Evolutionary conservation across 2,329 filamentous ascomycete species (phyloP), one percentile per base, ranked within the genome.

Genomic region (Rachicladosporium sp.): DNA sequence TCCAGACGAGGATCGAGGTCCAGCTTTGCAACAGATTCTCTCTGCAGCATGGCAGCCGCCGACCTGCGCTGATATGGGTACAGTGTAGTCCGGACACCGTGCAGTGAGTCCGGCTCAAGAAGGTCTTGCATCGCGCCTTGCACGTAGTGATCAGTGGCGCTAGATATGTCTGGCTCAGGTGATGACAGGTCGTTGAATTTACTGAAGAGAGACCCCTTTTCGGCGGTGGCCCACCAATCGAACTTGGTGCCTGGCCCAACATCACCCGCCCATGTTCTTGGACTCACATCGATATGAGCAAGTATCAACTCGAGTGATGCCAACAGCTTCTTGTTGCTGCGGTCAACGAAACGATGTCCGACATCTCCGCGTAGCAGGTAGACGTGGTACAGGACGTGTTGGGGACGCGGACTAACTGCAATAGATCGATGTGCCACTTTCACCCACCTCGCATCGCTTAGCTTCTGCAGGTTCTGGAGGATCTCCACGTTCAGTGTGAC

Each of bases 21-120:
- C 21, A 73, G 66, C 4, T 69, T 68, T 1, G 82, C 76, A 13
- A 77, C 70, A 4, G 71, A 61, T 59, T 96, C 89, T 38, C 80
- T 78, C 55, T 91, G 80, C 11, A 94, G 63, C 87, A 96, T 95
- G 21, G 80, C 57, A 3, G 83, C 84, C 1, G 82, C 80, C 1
- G 87, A 89, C 33, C 80, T 73, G 37, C 79, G 72, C 57, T 96
- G 89, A 50, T 93, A 93, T 0, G 74, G 70, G 54, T 91, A 83
- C 0, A 95, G 65, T 0, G 63, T 62, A 0, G 84, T 83, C 10
- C 59, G 71, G 4, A 88, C 57, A 0, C 80, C 81, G 1, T 61
- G 53, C 1, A 82, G 49, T 50, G 50, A 69, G 68, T 35, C 43
- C 1, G 46, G 54, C 13, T 64, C 57, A 2, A 84, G 54, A 1